These are phyloP conservation scores for Ceratobasidium sp. DNA, from an alignment of 1,284 basidiomycete genomes.

Conservation along the genomic window DNA sequence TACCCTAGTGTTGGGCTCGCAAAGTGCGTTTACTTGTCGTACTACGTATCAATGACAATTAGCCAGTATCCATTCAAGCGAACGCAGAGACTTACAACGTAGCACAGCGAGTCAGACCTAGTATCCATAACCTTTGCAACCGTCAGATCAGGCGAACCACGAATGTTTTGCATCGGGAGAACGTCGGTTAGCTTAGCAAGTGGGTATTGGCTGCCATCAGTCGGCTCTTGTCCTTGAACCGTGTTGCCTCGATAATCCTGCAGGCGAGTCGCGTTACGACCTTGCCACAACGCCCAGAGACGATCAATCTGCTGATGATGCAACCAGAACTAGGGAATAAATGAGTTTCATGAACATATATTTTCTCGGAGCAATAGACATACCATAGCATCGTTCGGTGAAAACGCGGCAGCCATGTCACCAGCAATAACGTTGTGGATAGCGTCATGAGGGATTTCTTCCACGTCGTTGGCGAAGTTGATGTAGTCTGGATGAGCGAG, in stretches of 20 bases:
- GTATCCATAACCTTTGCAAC: slow-evolving; percentile 44
- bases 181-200: slow-evolving; percentile 31
- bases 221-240: slow-evolving; percentile 27
- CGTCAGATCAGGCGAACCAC: slow-evolving; percentile 34
- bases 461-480: slow-evolving; percentile 23
- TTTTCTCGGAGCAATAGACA: neutral
- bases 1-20: neutral
- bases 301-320: slow-evolving; percentile 48
- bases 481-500: slow-evolving; percentile 6
- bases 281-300: slow-evolving; percentile 44
- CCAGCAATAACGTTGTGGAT: slow-evolving; percentile 40
- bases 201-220: slow-evolving; percentile 30
- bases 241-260: slow-evolving; percentile 32
- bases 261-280: slow-evolving; percentile 18
- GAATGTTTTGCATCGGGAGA: slow-evolving; percentile 29
- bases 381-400: slow-evolving; percentile 40
- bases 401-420: slow-evolving; percentile 42
- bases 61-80: neutral
- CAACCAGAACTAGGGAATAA: slow-evolving; percentile 27
- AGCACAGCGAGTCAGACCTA: slow-evolving; percentile 38
- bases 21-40: slow-evolving; percentile 7
- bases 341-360: neutral
- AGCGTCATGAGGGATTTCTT: slow-evolving; percentile 33
- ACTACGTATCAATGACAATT: neutral
- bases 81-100: slow-evolving; percentile 10